phyloP scores from a whole-genome alignment of 2,329 filamentous ascomycete genomes.

The Colletotrichum sp. region DNA sequence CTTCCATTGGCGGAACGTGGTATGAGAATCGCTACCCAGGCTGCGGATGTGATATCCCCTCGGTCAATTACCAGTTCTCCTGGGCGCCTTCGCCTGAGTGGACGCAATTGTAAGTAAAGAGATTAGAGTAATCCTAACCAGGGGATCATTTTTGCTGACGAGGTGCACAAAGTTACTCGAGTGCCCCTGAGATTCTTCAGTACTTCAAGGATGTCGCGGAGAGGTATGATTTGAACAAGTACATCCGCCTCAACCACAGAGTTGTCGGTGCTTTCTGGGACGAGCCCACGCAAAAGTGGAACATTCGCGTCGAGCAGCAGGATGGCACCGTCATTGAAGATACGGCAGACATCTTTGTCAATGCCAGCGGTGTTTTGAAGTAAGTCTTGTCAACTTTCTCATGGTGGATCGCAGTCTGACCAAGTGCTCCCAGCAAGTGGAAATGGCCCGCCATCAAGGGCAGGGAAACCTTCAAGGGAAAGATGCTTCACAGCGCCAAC shows the following conservation, averaged over 20 bases:
- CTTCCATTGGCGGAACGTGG: conserved; percentile 28
- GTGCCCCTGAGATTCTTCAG: conserved; percentile 26
- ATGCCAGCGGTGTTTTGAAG: conserved; percentile 49
- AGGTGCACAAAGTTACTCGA: conserved; percentile 5
- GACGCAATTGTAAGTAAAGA: background rate
- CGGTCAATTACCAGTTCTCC: conserved; percentile 25
- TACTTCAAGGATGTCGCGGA: conserved; percentile 28
- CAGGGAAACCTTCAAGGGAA: conserved; percentile 31
- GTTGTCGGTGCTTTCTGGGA: conserved; percentile 26
- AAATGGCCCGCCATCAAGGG: conserved; percentile 35
- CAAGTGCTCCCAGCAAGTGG: conserved; percentile 22
- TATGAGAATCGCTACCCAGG: conserved; percentile 30
- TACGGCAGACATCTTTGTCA: conserved; percentile 26
- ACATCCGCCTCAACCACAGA: conserved; percentile 23
- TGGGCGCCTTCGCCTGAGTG: conserved; percentile 10
- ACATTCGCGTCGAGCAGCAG: conserved; percentile 16
- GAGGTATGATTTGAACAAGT: conserved; percentile 26
- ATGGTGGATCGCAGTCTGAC: background rate
- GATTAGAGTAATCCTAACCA: background rate
- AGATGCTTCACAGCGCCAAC: conserved; percentile 32
- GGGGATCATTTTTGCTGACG: background rate
- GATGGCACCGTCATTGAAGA: conserved; percentile 18
- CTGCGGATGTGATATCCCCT: conserved; percentile 27
- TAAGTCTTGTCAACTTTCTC: conserved; percentile 28
- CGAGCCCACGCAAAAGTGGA: conserved; percentile 24